A percentile compares a stretch with the other conserved stretches of the same genome.
phyloP scores from a whole-genome alignment of 805 yeast species.

The Yamadazyma phyllophila region DNA sequence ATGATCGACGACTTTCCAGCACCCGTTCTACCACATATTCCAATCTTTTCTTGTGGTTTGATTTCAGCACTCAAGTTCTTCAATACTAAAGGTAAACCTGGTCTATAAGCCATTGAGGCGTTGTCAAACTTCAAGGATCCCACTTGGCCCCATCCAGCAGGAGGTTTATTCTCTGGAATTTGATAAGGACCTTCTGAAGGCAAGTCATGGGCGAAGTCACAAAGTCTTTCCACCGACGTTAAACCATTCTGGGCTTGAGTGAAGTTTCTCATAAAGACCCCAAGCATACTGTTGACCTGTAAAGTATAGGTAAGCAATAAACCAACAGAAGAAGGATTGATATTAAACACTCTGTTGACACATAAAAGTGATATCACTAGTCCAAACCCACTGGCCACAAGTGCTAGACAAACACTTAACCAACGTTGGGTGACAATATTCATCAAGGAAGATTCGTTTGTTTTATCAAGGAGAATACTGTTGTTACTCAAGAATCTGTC shows the following conservation, averaged over 20 bases:
- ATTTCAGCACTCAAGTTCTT: slow-evolving; percentile 44
- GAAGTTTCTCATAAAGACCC: slow-evolving; percentile 30
- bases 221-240: slow-evolving; percentile 37
- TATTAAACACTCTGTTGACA: slow-evolving; percentile 31
- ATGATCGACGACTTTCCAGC: slow-evolving; percentile 74
- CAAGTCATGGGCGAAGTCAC: slow-evolving; percentile 48
- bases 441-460: slow-evolving; percentile 33
- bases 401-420: slow-evolving; percentile 30
- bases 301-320: slow-evolving; percentile 33
- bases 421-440: slow-evolving; percentile 36
- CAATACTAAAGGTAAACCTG: slow-evolving; percentile 57
- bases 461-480: slow-evolving; percentile 22
- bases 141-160: slow-evolving; percentile 46
- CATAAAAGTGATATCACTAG: slow-evolving; percentile 29
- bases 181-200: slow-evolving; percentile 65
- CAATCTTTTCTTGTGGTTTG: slow-evolving; percentile 63
- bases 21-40: slow-evolving; percentile 88
- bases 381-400: slow-evolving; percentile 26
- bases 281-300: slow-evolving; percentile 32
- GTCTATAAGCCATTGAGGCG: slow-evolving; percentile 54
- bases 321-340: slow-evolving; percentile 34
- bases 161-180: slow-evolving; percentile 39
- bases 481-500: slow-evolving; percentile 24
- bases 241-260: slow-evolving; percentile 39
- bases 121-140: slow-evolving; percentile 48